Base-by-base conservation (phyloP, 768 basidiomycete species). In the Fomitopsis serialis region DNA sequence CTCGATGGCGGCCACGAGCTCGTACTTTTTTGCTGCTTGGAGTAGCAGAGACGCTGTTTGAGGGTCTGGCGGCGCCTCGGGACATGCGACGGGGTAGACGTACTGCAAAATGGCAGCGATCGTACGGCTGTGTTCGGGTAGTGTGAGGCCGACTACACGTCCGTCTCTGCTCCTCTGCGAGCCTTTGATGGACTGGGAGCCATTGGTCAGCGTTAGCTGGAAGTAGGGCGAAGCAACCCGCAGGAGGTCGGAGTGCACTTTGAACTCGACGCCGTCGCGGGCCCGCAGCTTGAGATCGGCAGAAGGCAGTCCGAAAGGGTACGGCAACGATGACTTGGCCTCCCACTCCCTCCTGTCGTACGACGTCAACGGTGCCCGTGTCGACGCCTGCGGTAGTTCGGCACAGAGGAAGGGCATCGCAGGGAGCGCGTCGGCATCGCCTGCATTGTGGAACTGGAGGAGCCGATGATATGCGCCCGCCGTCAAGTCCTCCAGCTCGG, bases 151-250 rank as follows among this genome's bases (percentile, higher is more conserved):
- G 25, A 24, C 46, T 8, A 22, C 17, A 8, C 42, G 22, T 21
- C 42, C 42, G 9, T 17, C 8, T 8, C 22, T 22, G 19, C 19
- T n/a, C 42, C 22, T 8, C 17, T 43, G 9, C 10, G 7, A 17
- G 42, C 10, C 10, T n/a, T 22, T 21, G 7, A 7, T 22, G 10
- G 13, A n/a, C 42, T 43, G 42, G 9, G 13, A 9, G 9, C 7
- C 9, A 21, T 43, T 22, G 13, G 19, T n/a, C 8, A 84, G 78
- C 68, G 81, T 75, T 54, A 74, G 72, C 48, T 69, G 70, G 57
- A 84, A 82, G 63, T 84, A 78, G 9, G 81, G 72, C n/a, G 83
- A 84, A 1, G 80, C 76, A 25, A 80, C 63, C n/a, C 78, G 72
- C 22, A 85, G 67, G 53, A 84, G 69, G 42, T 76, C 59, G 55